These are phyloP conservation scores for Podila horticola DNA, from an alignment of 192 early-diverging fungal species.

Conservation along the genomic window DNA sequence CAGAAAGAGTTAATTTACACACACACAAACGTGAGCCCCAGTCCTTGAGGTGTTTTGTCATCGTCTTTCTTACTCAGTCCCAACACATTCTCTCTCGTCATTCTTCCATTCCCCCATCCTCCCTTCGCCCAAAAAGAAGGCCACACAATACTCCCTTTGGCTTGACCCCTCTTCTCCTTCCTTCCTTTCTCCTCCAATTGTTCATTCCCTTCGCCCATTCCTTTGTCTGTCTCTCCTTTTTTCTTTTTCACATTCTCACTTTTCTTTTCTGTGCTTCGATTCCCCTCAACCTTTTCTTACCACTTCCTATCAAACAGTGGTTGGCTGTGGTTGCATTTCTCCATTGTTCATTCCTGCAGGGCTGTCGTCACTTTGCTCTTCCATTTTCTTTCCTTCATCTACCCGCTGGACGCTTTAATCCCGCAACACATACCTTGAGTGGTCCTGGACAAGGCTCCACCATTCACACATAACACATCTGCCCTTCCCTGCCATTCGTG, in stretches of 20 bases:
- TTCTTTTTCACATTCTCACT: background rate
- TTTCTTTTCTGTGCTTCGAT: background rate
- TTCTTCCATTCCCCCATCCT: no score
- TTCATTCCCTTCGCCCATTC: background rate
- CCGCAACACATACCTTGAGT: no score
- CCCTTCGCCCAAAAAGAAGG: no score
- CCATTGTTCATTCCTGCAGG: background rate
- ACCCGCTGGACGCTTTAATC: no score
- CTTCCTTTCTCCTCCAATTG: background rate
- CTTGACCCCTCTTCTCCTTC: background rate
- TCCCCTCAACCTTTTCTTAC: background rate
- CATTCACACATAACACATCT: background rate
- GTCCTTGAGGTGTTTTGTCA: no score
- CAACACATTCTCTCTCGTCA: no score
- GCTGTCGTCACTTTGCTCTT: background rate
- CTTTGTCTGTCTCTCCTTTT: background rate
- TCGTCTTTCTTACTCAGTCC: no score
- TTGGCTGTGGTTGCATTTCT: conserved; percentile 1
- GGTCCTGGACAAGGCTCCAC: background rate
- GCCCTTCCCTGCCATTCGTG: background rate
- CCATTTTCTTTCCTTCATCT: background rate
- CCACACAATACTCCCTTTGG: no score
- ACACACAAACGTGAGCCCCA: no score
- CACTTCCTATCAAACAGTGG: background rate
- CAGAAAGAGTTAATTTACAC: no score